Evolutionary conservation across 805 yeast genomes (phyloP), one percentile per base, ranked within the genome.

Genomic region (Yamadazyma scolyti): DNA sequence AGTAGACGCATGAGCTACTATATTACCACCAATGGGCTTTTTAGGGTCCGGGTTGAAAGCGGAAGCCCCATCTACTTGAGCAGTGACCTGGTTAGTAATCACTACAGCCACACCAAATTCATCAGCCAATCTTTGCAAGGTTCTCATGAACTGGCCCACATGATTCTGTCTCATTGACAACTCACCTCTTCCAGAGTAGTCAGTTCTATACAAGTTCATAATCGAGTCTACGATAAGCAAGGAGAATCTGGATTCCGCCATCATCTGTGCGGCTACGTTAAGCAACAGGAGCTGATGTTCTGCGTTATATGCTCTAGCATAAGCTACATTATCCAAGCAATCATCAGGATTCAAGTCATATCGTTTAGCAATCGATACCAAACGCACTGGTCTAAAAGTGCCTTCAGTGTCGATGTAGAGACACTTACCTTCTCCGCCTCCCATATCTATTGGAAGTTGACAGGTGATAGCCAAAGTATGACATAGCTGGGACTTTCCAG

Each of bases 361-460:
- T 46, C 98, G 70, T 52, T 81, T 81, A 2, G 96, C 96, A 43
- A 93, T 88, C 1, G 95, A 80, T 6, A 85, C 83, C 44, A 93
- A 68, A 47, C 98, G 74, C 25, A 81, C 82, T 1, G 97, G 97
- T 53, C 98, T 73, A 56, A 93, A 93, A 2, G 98, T 93, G 12
- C 97, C 96, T 54, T 90, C 98, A 0, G 97, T 90, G 52, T 93
- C 98, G 39, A 93, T 89, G 54, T 85, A 93, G 33, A 93, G 67
- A 57, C 97, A 90, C 59, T 93, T 88, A 20, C 98, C 98, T 63
- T 93, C 98, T 30, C 96, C 98, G 39, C 98, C 98, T 23, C 97
- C 97, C 82, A 84, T 82, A 52, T 89, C 97, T 30, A 90, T 76
- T 4, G 97, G 97, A 34, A 93, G 67, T 58, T 90, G 98, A 56